These are phyloP conservation scores for Ceratocystis albifundus DNA, from an alignment of 2,329 filamentous ascomycete species.

Conservation along the genomic window DNA sequence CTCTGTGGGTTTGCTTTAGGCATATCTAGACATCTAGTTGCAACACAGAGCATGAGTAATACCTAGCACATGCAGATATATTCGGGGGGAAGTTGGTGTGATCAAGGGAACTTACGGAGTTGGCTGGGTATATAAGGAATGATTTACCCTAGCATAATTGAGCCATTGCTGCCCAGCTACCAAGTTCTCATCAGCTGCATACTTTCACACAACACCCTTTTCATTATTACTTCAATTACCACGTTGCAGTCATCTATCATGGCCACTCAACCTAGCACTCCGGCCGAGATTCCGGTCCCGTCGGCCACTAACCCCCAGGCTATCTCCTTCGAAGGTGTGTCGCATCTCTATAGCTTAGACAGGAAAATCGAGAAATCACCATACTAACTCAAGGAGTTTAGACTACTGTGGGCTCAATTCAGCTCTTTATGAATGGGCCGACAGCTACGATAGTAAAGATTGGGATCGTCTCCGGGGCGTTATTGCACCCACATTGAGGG, in stretches of 20 bases:
- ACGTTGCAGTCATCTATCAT: neutral
- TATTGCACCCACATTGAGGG: conserved; percentile 43
- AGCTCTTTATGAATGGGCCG: conserved; percentile 44
- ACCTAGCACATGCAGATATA: neutral
- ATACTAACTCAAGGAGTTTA: conserved; percentile 5
- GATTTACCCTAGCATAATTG: neutral
- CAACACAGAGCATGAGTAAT: neutral
- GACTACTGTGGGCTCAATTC: conserved; percentile 27
- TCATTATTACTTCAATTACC: neutral
- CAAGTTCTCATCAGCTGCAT: neutral
- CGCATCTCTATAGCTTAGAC: neutral
- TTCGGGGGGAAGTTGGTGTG: conserved; percentile 1
- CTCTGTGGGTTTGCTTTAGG: too few species aligned
- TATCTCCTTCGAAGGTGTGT: conserved; percentile 19
- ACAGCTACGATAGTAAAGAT: conserved; percentile 57
- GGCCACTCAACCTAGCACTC: neutral
- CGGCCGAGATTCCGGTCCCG: neutral
- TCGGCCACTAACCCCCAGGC: conserved; percentile 18
- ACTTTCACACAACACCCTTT: neutral
- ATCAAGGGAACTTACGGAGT: neutral
- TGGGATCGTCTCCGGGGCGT: conserved; percentile 48
- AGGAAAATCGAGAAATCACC: neutral
- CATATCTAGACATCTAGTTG: neutral
- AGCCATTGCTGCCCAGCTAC: too few species aligned
- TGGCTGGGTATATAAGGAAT: neutral